Conservation (phyloP, 108 stramenopile species). For the Pseudonitzschia multiseries region DNA sequence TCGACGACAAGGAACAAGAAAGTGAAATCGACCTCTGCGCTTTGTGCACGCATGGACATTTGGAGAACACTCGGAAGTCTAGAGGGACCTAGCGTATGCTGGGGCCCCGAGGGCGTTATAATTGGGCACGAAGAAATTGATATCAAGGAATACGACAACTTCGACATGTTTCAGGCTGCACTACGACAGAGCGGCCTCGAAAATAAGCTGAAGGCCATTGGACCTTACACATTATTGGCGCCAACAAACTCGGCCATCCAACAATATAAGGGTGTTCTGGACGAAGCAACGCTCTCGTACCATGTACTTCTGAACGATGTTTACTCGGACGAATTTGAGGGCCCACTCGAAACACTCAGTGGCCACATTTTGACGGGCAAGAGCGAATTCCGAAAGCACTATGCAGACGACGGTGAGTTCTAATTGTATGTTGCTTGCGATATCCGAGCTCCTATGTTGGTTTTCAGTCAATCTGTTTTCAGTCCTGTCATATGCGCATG, state of each 20-base stretch:
- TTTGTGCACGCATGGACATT: background rate
- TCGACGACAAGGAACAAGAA: background rate
- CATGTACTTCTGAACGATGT: conserved; percentile 19
- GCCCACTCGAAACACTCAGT: conserved; percentile 20
- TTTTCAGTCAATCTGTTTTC: background rate
- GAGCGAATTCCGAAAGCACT: conserved; percentile 19
- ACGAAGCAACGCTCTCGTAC: conserved; percentile 12
- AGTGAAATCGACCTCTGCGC: background rate
- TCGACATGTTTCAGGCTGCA: conserved; percentile 13
- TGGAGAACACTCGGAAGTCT: conserved; percentile 10
- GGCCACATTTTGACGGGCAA: background rate
- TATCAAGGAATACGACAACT: conserved; percentile 31
- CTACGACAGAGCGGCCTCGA: conserved; percentile 6
- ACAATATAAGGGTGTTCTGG: conserved; percentile 11
- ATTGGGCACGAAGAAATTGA: conserved; percentile 19
- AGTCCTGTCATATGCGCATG: too few relatives aligned
- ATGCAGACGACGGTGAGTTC: conserved; percentile 15
- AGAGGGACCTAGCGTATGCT: conserved; percentile 13
- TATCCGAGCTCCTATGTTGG: background rate
- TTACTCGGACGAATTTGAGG: conserved; percentile 18
- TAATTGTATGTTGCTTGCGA: background rate
- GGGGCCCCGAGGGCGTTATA: conserved; percentile 16
- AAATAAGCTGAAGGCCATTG: conserved; percentile 6
- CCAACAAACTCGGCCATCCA: conserved; percentile 13
- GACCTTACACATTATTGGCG: conserved; percentile 15